Evolutionary conservation across 306 rosid species (phyloP), one percentile per base, ranked within the genome.

Genomic region (Dalbergia cultrata): DNA sequence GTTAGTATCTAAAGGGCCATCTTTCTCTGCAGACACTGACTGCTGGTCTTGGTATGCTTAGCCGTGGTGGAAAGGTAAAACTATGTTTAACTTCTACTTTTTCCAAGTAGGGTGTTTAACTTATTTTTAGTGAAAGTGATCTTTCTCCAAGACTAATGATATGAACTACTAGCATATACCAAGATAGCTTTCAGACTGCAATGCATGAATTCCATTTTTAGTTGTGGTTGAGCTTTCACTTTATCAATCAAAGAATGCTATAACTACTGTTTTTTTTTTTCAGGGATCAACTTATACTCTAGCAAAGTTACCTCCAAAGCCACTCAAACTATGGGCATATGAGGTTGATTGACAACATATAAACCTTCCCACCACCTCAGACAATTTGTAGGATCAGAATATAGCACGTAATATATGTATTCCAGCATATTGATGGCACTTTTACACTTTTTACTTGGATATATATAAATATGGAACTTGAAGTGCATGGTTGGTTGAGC

Each of bases 251-350:
- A 69, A 53, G 44, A 59, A 72, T 67, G 16, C 4, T 77, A 37
- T 41, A 56, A 68, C 44, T 41, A 64, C 58, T 50, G n/a, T n/a
- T 50, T 81, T 65, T 19, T 60, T 4, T 33, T 77, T 84, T 65
- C 94, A 93, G 98, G 99, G 99, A 19, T 66, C 90, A 77, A 67
- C 49, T 72, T 93, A 96, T 83, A 74, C 84, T 80, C 92, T 98
- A 47, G 88, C 99, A 57, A 92, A 72, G 85, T 83, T 89, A 79
- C 99, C 99, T 33, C 92, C 99, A 8, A 80, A 89, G 69, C 97
- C 98, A 19, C 91, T 96, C 74, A 90, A 86, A 81, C 26, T 96
- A 82, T 96, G 99, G 99, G 97, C 98, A 26, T 96, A 96, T 45
- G 99, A 96, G 98, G 99, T 95, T 72, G 19, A 83, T 86, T 47